Conservation (phyloP, 169 alveolate species). For the Plasmodium falciparum region DNA sequence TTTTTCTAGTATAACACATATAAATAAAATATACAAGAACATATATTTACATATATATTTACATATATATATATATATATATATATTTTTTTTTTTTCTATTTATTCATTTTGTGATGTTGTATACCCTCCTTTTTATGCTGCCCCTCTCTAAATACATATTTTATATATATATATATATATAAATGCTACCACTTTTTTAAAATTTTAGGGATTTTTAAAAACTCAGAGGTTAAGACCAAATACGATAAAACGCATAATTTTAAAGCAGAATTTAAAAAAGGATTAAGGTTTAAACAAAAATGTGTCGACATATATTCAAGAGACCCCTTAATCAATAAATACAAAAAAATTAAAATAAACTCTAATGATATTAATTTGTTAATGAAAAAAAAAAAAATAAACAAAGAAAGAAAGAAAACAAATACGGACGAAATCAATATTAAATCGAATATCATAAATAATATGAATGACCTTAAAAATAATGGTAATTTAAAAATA, state of each 20-base stretch:
- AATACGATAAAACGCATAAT: slow-evolving; percentile 71
- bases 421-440: background rate
- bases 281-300: slow-evolving; percentile 51
- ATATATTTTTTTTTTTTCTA: too few species aligned
- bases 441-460: background rate
- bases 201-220: slow-evolving; percentile 39
- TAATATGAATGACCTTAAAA: background rate
- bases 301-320: slow-evolving; percentile 48
- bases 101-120: background rate
- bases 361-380: slow-evolving; percentile 52
- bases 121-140: too few species aligned
- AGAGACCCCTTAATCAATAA: slow-evolving; percentile 2
- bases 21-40: background rate
- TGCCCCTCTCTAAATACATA: too few species aligned
- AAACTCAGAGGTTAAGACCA: slow-evolving; percentile 42
- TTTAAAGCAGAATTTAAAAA: slow-evolving; percentile 67
- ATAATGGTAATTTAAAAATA: background rate
- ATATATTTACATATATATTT: background rate
- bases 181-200: background rate
- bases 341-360: slow-evolving; percentile 36
- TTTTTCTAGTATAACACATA: slow-evolving; percentile 39
- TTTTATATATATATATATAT: too few species aligned
- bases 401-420: background rate
- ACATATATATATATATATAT: background rate
- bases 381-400: slow-evolving; percentile 27